Percentiles rank a stretch among this genome's conserved stretches.
These are phyloP conservation scores for Schizochytrium sp. DNA, from an alignment of 108 stramenopile species.

Conservation along the genomic window DNA sequence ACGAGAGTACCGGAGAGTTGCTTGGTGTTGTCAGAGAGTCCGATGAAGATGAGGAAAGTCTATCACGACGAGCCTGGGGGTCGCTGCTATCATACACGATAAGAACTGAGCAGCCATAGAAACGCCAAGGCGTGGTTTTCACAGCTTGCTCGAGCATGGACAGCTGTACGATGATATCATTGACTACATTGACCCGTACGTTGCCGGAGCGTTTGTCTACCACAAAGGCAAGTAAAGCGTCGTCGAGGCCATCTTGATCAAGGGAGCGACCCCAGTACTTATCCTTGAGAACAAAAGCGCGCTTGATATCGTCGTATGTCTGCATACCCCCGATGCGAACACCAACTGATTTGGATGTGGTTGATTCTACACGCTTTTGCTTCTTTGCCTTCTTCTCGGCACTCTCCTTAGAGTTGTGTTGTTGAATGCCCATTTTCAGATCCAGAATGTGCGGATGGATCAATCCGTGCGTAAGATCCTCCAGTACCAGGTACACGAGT, in stretches of 20 bases:
- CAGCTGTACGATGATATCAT: slow-evolving; percentile 54
- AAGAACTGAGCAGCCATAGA: slow-evolving; percentile 38
- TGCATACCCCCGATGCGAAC: slow-evolving; percentile 53
- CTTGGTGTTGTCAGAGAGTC: neutral
- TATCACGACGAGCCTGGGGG: neutral
- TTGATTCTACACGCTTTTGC: slow-evolving; percentile 24
- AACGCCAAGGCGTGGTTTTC: slow-evolving; percentile 16
- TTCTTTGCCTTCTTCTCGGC: slow-evolving; percentile 59
- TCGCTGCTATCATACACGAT: slow-evolving; percentile 30
- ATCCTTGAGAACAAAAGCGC: slow-evolving; percentile 11
- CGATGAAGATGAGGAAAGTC: slow-evolving; percentile 9
- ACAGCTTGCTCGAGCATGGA: neutral
- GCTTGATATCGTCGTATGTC: slow-evolving; percentile 43
- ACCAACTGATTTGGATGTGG: slow-evolving; percentile 49
- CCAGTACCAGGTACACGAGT: slow-evolving; percentile 51
- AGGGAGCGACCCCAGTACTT: slow-evolving; percentile 54
- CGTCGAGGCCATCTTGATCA: slow-evolving; percentile 30
- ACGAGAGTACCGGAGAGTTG: neutral
- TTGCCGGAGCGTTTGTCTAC: neutral
- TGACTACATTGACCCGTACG: slow-evolving; percentile 42
- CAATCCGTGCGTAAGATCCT: slow-evolving; percentile 43
- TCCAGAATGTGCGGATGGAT: slow-evolving; percentile 34
- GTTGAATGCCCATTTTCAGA: slow-evolving; percentile 31
- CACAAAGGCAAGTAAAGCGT: neutral
- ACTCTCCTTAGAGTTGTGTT: slow-evolving; percentile 23